Conservation (phyloP, 495 filamentous ascomycete genomes). For the Neurospora tetraspora region DNA sequence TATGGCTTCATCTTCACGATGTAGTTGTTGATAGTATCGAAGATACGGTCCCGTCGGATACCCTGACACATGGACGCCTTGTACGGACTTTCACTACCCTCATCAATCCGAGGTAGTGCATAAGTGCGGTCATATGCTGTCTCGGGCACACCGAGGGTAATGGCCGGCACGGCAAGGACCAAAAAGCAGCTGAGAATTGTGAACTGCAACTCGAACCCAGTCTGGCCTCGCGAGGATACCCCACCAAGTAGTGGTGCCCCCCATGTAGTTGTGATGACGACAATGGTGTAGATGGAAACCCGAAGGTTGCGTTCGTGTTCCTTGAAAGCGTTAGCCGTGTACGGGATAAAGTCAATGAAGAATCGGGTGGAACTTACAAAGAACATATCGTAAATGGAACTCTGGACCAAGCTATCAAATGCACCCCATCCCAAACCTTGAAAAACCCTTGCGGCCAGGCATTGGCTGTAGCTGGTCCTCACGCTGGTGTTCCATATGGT, state of each 20-base stretch:
- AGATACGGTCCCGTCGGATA: slow-evolving; percentile 19
- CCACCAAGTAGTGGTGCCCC: slow-evolving; percentile 41
- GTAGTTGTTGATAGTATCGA: slow-evolving; percentile 23
- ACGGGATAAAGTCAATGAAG: background rate
- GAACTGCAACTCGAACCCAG: slow-evolving; percentile 34
- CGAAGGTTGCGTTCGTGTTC: slow-evolving; percentile 36
- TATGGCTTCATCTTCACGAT: slow-evolving; percentile 29
- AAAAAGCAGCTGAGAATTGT: slow-evolving; percentile 38
- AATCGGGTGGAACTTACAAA: slow-evolving; percentile 29
- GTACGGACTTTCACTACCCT: slow-evolving; percentile 7
- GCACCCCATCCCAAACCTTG: slow-evolving; percentile 45
- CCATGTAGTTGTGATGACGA: slow-evolving; percentile 36
- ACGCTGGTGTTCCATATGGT: slow-evolving; percentile 39
- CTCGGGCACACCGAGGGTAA: slow-evolving; percentile 39
- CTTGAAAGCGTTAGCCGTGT: slow-evolving; percentile 20
- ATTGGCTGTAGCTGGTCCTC: slow-evolving; percentile 27
- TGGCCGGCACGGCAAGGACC: slow-evolving; percentile 31
- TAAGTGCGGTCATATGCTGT: slow-evolving; percentile 34
- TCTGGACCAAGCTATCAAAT: slow-evolving; percentile 37
- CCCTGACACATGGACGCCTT: slow-evolving; percentile 21
- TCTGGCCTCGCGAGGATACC: slow-evolving; percentile 24
- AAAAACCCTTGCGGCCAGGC: slow-evolving; percentile 39
- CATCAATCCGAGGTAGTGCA: slow-evolving; percentile 19
- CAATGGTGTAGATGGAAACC: slow-evolving; percentile 28
- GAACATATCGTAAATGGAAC: slow-evolving; percentile 40